These are phyloP conservation scores for Lachnellula occidentalis DNA, from an alignment of 2,329 filamentous ascomycete genomes.

Conservation along the genomic window DNA sequence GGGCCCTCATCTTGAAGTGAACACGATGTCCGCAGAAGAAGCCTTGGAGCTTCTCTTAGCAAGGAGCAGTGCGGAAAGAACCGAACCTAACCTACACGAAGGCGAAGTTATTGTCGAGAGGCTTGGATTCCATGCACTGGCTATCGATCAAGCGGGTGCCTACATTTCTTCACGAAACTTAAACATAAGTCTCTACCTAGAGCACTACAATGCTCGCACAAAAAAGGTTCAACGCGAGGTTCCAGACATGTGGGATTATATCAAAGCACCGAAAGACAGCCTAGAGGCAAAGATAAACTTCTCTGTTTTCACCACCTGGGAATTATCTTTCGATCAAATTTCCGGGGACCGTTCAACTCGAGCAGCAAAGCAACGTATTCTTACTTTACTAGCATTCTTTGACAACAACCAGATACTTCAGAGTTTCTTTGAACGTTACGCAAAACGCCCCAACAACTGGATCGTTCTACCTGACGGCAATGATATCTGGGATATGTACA, in stretches of 20 bases:
- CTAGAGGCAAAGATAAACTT: not conserved
- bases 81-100: not conserved
- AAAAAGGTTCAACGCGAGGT: constrained; percentile 11
- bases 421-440: too few species aligned
- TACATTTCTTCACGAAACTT: constrained; percentile 18
- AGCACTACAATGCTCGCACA: constrained; percentile 7
- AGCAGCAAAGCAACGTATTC: too few species aligned
- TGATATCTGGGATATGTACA: too few species aligned
- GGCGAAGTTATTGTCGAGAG: constrained; percentile 6
- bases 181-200: constrained; percentile 9
- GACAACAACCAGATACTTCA: too few species aligned
- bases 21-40: constrained; percentile 6
- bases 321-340: constrained; percentile 22
- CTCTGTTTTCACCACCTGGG: constrained; percentile 21
- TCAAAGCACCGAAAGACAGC: not conserved
- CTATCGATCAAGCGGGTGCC: constrained; percentile 27
- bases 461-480: too few species aligned
- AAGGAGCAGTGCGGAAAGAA: not conserved
- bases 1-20: constrained; percentile 6
- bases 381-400: too few species aligned
- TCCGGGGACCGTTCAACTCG: not conserved
- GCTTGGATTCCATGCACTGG: constrained; percentile 23
- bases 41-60: constrained; percentile 7
- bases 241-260: constrained; percentile 16
- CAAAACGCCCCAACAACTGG: too few species aligned